A percentile compares a stretch with the other conserved stretches of the same genome.
Evolutionary conservation across 176 grass and related monocot species (phyloP).

Genomic region (Chloris gayana): DNA sequence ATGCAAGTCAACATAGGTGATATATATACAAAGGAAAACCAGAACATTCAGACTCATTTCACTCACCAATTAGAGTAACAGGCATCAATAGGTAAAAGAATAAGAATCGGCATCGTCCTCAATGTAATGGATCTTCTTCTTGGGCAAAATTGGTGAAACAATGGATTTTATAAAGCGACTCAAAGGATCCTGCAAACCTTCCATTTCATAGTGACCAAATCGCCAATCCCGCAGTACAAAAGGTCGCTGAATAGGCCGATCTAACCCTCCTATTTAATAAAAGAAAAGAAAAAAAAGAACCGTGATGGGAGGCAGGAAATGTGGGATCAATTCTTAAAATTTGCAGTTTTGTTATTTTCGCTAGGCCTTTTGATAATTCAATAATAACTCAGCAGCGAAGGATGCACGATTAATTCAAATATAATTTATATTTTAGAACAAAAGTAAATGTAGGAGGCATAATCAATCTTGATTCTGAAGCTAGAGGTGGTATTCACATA

Average conservation of each 20-base stretch:
- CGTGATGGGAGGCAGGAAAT: not conserved
- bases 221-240: constrained; percentile 79
- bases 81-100: constrained; percentile 33
- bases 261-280: constrained; percentile 67
- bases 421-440: not conserved
- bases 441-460: not conserved
- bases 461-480: constrained; percentile 13
- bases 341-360: constrained; percentile 2
- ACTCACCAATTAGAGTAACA: constrained; percentile 40
- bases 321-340: not conserved
- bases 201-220: constrained; percentile 95
- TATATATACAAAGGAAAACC: constrained; percentile 19
- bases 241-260: constrained; percentile 72
- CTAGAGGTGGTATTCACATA: constrained; percentile 26
- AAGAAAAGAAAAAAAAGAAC: constrained; percentile 25
- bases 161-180: constrained; percentile 59
- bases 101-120: constrained; percentile 42
- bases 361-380: not conserved
- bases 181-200: constrained; percentile 86
- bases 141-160: constrained; percentile 50
- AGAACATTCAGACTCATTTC: not conserved
- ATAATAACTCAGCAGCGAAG: not conserved
- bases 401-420: not conserved
- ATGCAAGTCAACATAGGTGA: constrained; percentile 4
- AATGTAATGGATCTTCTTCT: constrained; percentile 50